Base-by-base conservation (phyloP, 2,329 filamentous ascomycete genomes). In the Colletotrichum agaves region DNA sequence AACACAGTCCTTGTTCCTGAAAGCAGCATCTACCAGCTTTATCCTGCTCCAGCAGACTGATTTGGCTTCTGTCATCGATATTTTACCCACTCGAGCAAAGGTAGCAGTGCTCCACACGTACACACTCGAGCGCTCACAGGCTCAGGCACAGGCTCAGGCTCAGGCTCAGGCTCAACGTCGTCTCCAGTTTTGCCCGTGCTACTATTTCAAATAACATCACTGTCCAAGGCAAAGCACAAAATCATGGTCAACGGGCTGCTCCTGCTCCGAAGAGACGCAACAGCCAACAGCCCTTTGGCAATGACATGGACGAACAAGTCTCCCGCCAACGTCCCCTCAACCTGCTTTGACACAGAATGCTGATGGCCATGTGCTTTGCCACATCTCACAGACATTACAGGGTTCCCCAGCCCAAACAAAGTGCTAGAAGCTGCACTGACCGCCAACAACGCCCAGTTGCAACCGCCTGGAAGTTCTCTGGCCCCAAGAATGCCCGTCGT, bases 171-270 rank as follows among this genome's bases (percentile, higher is more conserved):
- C n/a, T 61, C 19, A 59, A 23, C 17, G 41, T 64, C 46, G 39
- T 65, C 49, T 65, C 63, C 57, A 55, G 11, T 55, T 62, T 61
- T 64, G 61, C 52, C 44, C 44, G 44, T 15, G 44, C 23, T 59
- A 33, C 61, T 59, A 50, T 59, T 58, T 60, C 35, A 41, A 43
- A 55, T 23, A 64, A 64, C 44, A 64, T 43, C 52, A 56, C 15
- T 19, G n/a, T 7, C 17, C 37, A 56, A 43, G 17, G 47, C 52
- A 43, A 35, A 56, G 33, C 52, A 60, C 27, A 39, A 55, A 21
- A 56, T 41, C 49, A 33, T 33, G 33, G 21, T 8, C 27, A 43
- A 47, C 11, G 35, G 35, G 35, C 15, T 33, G 27, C n/a, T 5
- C 21, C 47, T 17, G 43, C 27, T 21, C 31, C 23, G 4, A 39